A percentile compares a stretch with the other conserved stretches of the same genome.
Conservation (phyloP, 345 rosid species). For the Microthlaspi erraticum region DNA sequence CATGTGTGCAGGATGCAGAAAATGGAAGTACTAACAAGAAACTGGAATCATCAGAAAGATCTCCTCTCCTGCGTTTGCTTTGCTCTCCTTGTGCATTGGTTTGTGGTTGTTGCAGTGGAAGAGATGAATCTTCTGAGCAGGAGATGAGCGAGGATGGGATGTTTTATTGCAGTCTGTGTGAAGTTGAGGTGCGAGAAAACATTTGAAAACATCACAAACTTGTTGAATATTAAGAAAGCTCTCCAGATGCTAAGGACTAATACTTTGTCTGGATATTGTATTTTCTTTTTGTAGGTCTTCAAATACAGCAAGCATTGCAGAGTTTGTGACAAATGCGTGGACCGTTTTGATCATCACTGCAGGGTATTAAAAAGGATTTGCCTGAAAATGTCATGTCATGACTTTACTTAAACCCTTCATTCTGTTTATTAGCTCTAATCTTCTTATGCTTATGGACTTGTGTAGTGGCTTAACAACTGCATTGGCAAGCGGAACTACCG, state of each 20-base stretch:
- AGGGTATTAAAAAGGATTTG: slow-evolving; percentile 57
- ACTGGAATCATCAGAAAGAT: slow-evolving; percentile 42
- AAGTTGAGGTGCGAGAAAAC: slow-evolving; percentile 75
- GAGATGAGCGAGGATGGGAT: slow-evolving; percentile 90
- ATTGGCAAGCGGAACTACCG: slow-evolving; percentile 85
- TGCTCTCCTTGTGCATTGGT: slow-evolving; percentile 70
- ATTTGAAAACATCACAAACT: slow-evolving; percentile 8
- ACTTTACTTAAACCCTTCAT: neutral
- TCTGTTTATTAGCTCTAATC: slow-evolving; percentile 18
- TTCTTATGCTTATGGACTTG: slow-evolving; percentile 31
- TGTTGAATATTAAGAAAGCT: slow-evolving; percentile 2
- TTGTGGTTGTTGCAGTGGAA: slow-evolving; percentile 59
- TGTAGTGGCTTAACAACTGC: slow-evolving; percentile 98
- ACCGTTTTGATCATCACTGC: slow-evolving; percentile 96
- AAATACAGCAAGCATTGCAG: slow-evolving; percentile 98
- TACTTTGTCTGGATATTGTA: neutral
- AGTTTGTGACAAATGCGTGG: slow-evolving; percentile 96
- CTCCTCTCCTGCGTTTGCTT: slow-evolving; percentile 55
- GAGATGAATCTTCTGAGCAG: slow-evolving; percentile 69
- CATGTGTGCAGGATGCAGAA: slow-evolving; percentile 45
- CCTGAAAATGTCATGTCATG: neutral
- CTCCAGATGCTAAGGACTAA: neutral
- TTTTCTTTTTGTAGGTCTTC: slow-evolving; percentile 66
- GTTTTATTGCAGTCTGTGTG: slow-evolving; percentile 98
- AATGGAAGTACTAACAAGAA: slow-evolving; percentile 49